Evolutionary conservation across 1,139 yeast genomes (phyloP).

Genomic region (Hanseniaspora uvarum): DNA sequence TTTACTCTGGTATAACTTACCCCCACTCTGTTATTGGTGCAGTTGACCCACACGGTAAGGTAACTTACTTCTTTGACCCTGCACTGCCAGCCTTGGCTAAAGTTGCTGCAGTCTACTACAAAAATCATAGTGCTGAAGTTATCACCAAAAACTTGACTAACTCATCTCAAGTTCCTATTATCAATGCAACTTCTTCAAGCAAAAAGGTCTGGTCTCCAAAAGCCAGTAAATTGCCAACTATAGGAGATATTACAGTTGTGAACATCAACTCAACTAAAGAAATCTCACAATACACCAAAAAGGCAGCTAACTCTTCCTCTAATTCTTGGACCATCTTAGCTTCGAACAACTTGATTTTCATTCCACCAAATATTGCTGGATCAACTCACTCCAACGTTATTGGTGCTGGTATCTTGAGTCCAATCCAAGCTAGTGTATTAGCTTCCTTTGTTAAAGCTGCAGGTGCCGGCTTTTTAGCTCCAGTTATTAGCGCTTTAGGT

Average conservation of each 20-base stretch:
- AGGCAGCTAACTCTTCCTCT: background rate
- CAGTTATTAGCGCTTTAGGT: slow-evolving; percentile 1
- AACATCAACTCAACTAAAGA: background rate
- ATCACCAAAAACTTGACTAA: slow-evolving; percentile 18
- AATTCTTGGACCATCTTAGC: slow-evolving; percentile 19
- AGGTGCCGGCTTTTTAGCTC: background rate
- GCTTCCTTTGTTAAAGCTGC: slow-evolving; percentile 25
- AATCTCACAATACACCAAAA: background rate
- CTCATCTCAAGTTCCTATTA: slow-evolving; percentile 24
- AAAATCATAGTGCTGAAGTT: slow-evolving; percentile 24
- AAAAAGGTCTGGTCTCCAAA: slow-evolving; percentile 19
- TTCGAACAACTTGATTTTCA: slow-evolving; percentile 23
- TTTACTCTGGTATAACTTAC: slow-evolving; percentile 27
- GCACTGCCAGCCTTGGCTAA: slow-evolving; percentile 23
- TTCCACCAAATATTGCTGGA: slow-evolving; percentile 20
- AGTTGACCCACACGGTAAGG: slow-evolving; percentile 19
- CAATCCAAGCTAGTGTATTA: slow-evolving; percentile 28
- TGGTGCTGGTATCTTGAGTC: slow-evolving; percentile 29
- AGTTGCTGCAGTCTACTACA: slow-evolving; percentile 22
- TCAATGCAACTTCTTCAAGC: slow-evolving; percentile 17
- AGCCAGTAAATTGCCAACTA: slow-evolving; percentile 22
- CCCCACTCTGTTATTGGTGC: slow-evolving; percentile 27
- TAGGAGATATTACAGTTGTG: slow-evolving; percentile 27
- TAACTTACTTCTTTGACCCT: slow-evolving; percentile 26
- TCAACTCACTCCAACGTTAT: slow-evolving; percentile 23